Evolutionary conservation across 192 early-diverging fungal genomes (phyloP), one percentile per base, ranked within the genome.

Genomic region (Mortierella alpina): DNA sequence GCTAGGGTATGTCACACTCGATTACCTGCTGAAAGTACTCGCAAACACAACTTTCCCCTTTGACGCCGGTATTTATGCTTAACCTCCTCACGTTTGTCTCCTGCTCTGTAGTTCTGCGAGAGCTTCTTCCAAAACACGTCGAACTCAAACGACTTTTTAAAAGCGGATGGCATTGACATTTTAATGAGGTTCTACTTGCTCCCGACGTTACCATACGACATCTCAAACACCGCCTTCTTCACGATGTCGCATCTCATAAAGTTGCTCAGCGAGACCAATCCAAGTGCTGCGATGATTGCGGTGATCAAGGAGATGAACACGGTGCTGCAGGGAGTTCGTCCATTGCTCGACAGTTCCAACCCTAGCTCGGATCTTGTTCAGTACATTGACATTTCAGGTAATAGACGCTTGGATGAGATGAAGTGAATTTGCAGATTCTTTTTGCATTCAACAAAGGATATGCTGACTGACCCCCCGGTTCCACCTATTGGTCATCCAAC

Each of bases 111-210:
- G 85, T 95, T 97, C 69, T 84, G 96, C 47, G 95, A 97, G 63
- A 95, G 95, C 8, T 84, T 95, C 41, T 95, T 97, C 72, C 93
- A 95, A 62, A 95, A 93, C 68, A 81, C 85, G 20, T 65, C 86
- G 10, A 94, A 94, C 72, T 89, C 86, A n/a, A 86, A 87, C 47
- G 96, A 95, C 41, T 93, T 96, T 63, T 83, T 94, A 20, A 86
- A 89, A 50, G 70, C 83, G 17, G 83, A 85, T n/a, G 93, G 93
- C 8, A 73, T 92, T 8, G 83, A 90, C 18, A 70, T 91, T 11
- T 66, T 97, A 15, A 63, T 95, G 23, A 67, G 87, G 48, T 88
- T 92, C 31, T 93, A 89, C 63, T 75, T 83, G 0, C 83, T 95
- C 14, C 92, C 92, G 2, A 82, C 87, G 8, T 61, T 95, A 4